Base-by-base conservation (phyloP, 179 eudicot genomes). In the Silene coronaria region DNA sequence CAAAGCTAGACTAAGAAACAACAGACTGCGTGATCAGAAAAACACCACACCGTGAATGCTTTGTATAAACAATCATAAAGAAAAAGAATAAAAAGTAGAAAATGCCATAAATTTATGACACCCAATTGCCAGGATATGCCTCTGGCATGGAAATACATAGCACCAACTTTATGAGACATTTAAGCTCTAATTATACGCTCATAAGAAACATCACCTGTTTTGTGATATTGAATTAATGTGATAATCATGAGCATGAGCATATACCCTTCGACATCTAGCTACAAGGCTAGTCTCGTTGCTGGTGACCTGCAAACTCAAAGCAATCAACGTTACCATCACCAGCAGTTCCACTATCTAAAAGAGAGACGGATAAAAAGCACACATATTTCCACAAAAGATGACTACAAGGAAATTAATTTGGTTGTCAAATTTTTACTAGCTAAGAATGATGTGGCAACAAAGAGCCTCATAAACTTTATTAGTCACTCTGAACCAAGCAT, bases 211-310 rank as follows among this genome's bases (percentile, higher is more conserved):
- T 66, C 66, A 91, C 98, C 98, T 89, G 87, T 93, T 93, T 80
- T 81, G 91, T 80, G 98, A 93, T 75, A 93, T 91, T 2, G 98
- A 93, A 80, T 93, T 93, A 72, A 93, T 93, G 81, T 93, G 97
- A 77, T 91, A 93, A 78, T 93, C 98, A 85, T 93, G 98, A 55
- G 98, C 98, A 86, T 93, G 97, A 63, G 98, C 98, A 80, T 91
- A 93, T 63, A 93, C 93, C 83, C 97, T 88, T 81, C 97, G 87
- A 80, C 98, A 93, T 81, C 95, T 88, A 57, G 98, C 91, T 71
- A 84, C 79, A 78, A 91, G 95, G 81, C 89, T 93, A 13, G 91
- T 89, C 83, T 91, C 98, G 51, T 82, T 84, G 85, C 91, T 87
- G 62, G 90, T 84, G 46, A 91, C 96, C 98, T 93, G 83, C 76